phyloP scores from a whole-genome alignment of 2,329 filamentous ascomycete genomes.

The Scedosporium minutisporum region DNA sequence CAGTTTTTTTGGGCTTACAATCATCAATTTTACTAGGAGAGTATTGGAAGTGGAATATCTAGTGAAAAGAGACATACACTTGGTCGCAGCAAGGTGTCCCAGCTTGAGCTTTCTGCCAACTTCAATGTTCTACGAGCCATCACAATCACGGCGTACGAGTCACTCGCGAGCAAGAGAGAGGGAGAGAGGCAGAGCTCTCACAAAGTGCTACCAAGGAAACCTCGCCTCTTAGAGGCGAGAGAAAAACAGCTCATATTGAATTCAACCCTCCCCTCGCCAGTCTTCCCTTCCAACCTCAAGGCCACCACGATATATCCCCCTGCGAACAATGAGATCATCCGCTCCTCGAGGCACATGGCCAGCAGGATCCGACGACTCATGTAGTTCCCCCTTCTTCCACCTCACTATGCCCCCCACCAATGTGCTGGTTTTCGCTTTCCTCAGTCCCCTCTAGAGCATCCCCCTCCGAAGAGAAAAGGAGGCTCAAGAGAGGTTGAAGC shows the following conservation, averaged over 20 bases:
- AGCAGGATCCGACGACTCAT: not conserved
- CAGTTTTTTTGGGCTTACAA: not conserved
- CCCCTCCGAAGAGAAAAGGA: too few species aligned
- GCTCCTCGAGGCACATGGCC: not conserved
- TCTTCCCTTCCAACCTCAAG: not conserved
- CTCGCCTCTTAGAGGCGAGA: not conserved
- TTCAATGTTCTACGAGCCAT: too few species aligned
- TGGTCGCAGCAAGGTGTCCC: too few species aligned
- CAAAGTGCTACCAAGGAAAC: not conserved
- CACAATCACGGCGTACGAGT: not conserved
- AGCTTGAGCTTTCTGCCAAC: too few species aligned
- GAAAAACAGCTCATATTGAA: not conserved
- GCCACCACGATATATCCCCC: not conserved
- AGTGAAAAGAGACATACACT: too few species aligned
- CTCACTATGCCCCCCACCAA: not conserved
- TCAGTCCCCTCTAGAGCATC: too few species aligned
- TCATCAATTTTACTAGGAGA: not conserved
- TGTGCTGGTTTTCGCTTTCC: not conserved
- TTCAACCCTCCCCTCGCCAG: not conserved
- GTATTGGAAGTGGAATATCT: too few species aligned
- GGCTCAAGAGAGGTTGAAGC: not conserved
- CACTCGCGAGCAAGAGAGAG: not conserved
- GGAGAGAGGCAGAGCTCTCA: not conserved
- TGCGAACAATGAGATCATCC: not conserved
- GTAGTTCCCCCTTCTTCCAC: not conserved